Percentiles rank a stretch among this genome's conserved stretches.
Evolutionary conservation across 2,329 filamentous ascomycete genomes (phyloP).

Genomic region (Cadophora sp.): DNA sequence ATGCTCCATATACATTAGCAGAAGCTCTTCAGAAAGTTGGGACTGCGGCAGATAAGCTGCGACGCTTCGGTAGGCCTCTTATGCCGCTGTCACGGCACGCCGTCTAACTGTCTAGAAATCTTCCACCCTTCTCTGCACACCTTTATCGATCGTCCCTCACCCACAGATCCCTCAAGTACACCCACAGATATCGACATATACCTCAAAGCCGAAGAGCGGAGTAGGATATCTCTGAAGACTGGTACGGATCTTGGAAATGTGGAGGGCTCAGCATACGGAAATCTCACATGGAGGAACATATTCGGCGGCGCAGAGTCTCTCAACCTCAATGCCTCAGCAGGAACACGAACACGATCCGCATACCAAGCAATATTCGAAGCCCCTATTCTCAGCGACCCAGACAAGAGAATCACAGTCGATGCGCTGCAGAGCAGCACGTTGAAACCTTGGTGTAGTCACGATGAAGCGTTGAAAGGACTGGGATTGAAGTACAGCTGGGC

Average conservation of each 20-base stretch:
- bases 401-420: slow-evolving; percentile 79
- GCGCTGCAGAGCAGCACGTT: slow-evolving; percentile 83
- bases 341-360: slow-evolving; percentile 88
- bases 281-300: slow-evolving; percentile 86
- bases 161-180: slow-evolving; percentile 70
- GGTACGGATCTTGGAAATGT: slow-evolving; percentile 94
- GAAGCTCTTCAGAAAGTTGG: slow-evolving; percentile 79
- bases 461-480: slow-evolving; percentile 83
- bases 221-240: slow-evolving; percentile 86
- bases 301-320: slow-evolving; percentile 93
- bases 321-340: slow-evolving; percentile 84
- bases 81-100: background rate
- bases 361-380: slow-evolving; percentile 88
- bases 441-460: slow-evolving; percentile 93
- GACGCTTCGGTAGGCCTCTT: slow-evolving; percentile 70
- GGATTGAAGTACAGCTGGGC: slow-evolving; percentile 80
- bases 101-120: slow-evolving; percentile 65
- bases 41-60: slow-evolving; percentile 74
- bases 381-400: slow-evolving; percentile 83
- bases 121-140: slow-evolving; percentile 84
- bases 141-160: slow-evolving; percentile 78
- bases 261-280: slow-evolving; percentile 92
- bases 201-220: slow-evolving; percentile 79
- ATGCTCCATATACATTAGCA: slow-evolving; percentile 75
- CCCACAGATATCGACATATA: slow-evolving; percentile 83